Base-by-base conservation (phyloP, 2,329 filamentous ascomycete genomes). In the Xylaria sp. region DNA sequence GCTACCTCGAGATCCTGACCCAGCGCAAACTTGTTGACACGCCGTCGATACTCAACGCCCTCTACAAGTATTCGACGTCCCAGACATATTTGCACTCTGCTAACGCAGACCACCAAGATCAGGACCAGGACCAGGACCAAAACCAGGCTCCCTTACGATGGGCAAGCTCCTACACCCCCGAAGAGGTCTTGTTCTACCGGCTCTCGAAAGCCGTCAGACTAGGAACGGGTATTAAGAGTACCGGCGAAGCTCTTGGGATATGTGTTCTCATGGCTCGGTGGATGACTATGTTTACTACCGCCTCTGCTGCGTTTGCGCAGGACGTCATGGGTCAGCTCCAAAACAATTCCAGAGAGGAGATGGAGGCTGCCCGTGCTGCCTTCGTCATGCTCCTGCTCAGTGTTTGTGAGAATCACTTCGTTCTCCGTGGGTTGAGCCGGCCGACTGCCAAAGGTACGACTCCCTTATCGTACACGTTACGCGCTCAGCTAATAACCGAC, bases 151-250 rank as follows among this genome's bases (percentile, higher is more conserved):
- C 60, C 36, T 44, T 76, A 33, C 77, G 83, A 67, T 90, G 88
- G 87, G 80, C 77, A 58, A 86, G 79, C 76, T 89, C 87, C 0
- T 89, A 87, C 69, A 81, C 81, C 66, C 78, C 91, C 0, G 96
- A 99, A 77, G 97, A 97, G 80, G 90, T 96, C 57, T 92, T 98
- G 79, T 91, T 97, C 75, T 96, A 97, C 78, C 90, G 94, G 3
- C 93, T 99, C 57, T 93, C 93, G 2, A 97, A 96, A 79, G 92
- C 90, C 0, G 94, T 98, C 57, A 91, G 84, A 1, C 81, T 86
- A 54, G 86, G 84, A 0, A 78, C 75, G 0, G 83, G 81, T 1
- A 85, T 88, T 54, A 79, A 76, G 63, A 81, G 80, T 27, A 73
- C 78, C 17, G 76, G 81, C 31, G 82, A 85, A n/a, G 86, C 84